Evolutionary conservation across 2,329 filamentous ascomycete species (phyloP).

Genomic region (Cladobotryum protrusum): DNA sequence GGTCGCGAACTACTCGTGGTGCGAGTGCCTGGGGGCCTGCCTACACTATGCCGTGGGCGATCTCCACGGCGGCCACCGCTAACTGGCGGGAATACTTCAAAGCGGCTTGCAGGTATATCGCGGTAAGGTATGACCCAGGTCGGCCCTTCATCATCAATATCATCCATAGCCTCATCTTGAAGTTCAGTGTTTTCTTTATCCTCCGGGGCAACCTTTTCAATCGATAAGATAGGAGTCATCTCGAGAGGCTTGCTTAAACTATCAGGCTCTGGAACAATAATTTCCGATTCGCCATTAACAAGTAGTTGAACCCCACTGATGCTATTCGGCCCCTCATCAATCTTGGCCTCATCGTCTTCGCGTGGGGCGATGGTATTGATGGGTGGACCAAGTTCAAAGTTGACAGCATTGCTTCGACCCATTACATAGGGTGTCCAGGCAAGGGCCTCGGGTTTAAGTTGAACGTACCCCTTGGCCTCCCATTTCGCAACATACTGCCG

Average conservation of each 20-base stretch:
- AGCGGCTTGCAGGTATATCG: conserved; percentile 62
- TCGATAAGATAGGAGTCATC: conserved; percentile 21
- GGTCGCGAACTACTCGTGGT: conserved; percentile 31
- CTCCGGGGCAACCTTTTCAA: conserved; percentile 23
- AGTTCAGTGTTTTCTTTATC: conserved; percentile 28
- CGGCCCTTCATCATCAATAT: conserved; percentile 22
- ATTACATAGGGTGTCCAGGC: conserved; percentile 98
- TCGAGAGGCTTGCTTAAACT: conserved; percentile 1
- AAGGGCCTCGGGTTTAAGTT: conserved; percentile 70
- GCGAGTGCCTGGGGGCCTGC: conserved; percentile 32
- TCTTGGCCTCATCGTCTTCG: conserved; percentile 58
- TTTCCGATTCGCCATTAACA: conserved; percentile 19
- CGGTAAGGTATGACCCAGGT: conserved; percentile 45
- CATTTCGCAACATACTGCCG: conserved; percentile 82
- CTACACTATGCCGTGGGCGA: conserved; percentile 37
- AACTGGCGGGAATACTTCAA: conserved; percentile 70
- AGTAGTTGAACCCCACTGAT: conserved; percentile 15
- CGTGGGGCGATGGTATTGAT: conserved; percentile 83
- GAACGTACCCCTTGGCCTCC: conserved; percentile 82
- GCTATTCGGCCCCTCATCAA: conserved; percentile 26
- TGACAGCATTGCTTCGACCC: conserved; percentile 75
- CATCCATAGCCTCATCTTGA: conserved; percentile 21
- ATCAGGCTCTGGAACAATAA: conserved; percentile 8
- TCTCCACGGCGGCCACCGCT: conserved; percentile 42
- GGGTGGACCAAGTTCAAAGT: conserved; percentile 74